phyloP scores from a whole-genome alignment of 805 yeast genomes.

The Saccharomycopsis guyanensis region DNA sequence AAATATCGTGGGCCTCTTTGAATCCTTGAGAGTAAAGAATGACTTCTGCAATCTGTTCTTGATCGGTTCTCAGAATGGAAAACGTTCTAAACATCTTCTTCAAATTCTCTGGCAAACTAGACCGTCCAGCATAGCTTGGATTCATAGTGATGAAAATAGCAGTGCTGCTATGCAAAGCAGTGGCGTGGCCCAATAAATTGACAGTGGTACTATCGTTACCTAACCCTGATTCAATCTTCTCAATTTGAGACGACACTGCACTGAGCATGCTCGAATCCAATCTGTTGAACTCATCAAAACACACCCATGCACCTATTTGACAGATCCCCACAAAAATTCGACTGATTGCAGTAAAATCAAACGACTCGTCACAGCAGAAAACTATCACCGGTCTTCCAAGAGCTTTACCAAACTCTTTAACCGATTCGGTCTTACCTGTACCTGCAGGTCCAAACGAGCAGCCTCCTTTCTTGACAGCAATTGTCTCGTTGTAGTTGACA shows the following conservation, averaged over 20 bases:
- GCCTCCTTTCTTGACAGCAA: slow-evolving; percentile 73
- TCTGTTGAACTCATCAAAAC: slow-evolving; percentile 93
- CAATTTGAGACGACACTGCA: slow-evolving; percentile 78
- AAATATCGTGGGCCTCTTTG: slow-evolving; percentile 33
- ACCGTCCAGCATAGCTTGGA: slow-evolving; percentile 81
- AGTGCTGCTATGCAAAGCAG: slow-evolving; percentile 38
- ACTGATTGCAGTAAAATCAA: slow-evolving; percentile 73
- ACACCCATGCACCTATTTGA: slow-evolving; percentile 86
- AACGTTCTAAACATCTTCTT: slow-evolving; percentile 71
- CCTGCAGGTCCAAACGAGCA: slow-evolving; percentile 96
- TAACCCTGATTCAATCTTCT: slow-evolving; percentile 55
- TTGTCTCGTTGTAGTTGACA: slow-evolving; percentile 64
- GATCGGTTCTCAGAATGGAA: slow-evolving; percentile 69
- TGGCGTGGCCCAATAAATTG: slow-evolving; percentile 36
- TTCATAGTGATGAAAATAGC: slow-evolving; percentile 89
- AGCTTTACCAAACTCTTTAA: slow-evolving; percentile 74
- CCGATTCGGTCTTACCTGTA: slow-evolving; percentile 90
- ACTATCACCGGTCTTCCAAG: slow-evolving; percentile 79
- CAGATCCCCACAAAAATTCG: slow-evolving; percentile 73
- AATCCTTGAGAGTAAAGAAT: slow-evolving; percentile 73
- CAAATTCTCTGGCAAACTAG: slow-evolving; percentile 76
- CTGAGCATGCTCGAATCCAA: slow-evolving; percentile 64
- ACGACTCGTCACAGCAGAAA: slow-evolving; percentile 86
- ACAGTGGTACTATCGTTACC: slow-evolving; percentile 23
- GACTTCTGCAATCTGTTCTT: slow-evolving; percentile 57